These are phyloP conservation scores for Micromonas commoda DNA, from an alignment of 139 green algal genomes.

Conservation along the genomic window DNA sequence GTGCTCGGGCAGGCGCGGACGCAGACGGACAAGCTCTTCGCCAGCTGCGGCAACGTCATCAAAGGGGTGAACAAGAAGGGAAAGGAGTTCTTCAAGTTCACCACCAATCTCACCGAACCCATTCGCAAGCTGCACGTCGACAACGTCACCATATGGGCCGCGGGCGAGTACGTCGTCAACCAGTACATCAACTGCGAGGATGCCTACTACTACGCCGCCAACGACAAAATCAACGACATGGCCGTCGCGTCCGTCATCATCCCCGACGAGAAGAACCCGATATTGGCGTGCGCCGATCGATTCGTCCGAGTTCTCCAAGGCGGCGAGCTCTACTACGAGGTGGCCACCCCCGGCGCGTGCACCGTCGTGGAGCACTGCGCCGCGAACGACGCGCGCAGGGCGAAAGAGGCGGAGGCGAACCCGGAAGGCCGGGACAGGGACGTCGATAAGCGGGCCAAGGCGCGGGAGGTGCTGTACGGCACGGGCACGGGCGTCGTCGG, in stretches of 20 bases:
- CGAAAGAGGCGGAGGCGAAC: no score
- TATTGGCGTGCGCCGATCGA: conserved; percentile 57
- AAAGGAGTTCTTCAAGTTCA: conserved; percentile 73
- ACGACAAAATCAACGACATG: conserved; percentile 54
- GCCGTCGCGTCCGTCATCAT: conserved; percentile 21
- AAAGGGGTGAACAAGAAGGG: conserved; percentile 41
- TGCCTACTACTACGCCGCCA: conserved; percentile 2
- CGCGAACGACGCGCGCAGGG: no score
- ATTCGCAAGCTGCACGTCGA: conserved; percentile 31
- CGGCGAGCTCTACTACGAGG: conserved; percentile 40
- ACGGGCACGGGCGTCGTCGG: conserved; percentile 53
- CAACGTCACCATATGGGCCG: conserved; percentile 29
- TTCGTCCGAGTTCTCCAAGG: conserved; percentile 37
- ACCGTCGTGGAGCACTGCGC: not conserved
- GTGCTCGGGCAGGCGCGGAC: conserved; percentile 36
- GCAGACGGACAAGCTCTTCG: conserved; percentile 61
- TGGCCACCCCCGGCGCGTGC: not conserved
- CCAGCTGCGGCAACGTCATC: conserved; percentile 31
- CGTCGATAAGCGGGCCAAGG: no score
- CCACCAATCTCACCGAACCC: conserved; percentile 44
- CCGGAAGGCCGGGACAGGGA: no score
- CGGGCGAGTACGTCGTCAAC: conserved; percentile 32
- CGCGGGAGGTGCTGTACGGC: conserved; percentile 69
- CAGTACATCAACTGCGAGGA: conserved; percentile 5
- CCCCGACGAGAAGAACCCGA: conserved; percentile 32